A percentile compares a stretch with the other conserved stretches of the same genome.
phyloP scores from a whole-genome alignment of 192 early-diverging fungal genomes.

The Helicostylum pulchrum region DNA sequence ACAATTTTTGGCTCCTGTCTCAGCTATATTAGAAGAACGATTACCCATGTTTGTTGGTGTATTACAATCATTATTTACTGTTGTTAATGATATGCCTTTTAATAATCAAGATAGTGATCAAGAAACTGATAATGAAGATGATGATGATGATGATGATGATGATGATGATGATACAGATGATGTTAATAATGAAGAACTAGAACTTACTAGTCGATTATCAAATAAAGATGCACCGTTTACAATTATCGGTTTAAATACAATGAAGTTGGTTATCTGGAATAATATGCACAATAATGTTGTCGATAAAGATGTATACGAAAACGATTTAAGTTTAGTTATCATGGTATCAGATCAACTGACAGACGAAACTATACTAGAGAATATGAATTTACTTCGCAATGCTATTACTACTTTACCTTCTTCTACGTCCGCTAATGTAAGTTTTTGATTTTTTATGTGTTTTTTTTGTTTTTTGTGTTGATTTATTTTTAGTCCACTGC shows the following conservation, averaged over 20 bases:
- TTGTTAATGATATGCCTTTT: conserved; percentile 6
- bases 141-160: background rate
- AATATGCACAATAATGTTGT: background rate
- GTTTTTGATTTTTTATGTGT: background rate
- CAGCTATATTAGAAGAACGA: conserved; percentile 6
- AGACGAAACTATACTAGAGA: background rate
- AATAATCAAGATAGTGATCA: background rate
- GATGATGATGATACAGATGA: background rate
- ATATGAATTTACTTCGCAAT: background rate
- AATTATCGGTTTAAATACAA: conserved; percentile 11
- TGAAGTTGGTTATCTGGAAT: conserved; percentile 6
- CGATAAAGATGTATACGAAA: background rate
- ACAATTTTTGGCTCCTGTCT: conserved; percentile 4
- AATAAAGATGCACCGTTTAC: background rate
- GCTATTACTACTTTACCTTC: background rate
- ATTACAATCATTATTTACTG: conserved; percentile 10
- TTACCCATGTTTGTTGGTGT: conserved; percentile 15
- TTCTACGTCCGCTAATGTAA: background rate
- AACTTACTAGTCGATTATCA: background rate
- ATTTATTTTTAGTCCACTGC: background rate
- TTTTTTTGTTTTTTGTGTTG: background rate
- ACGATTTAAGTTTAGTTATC: conserved; percentile 5
- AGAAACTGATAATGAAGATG: background rate
- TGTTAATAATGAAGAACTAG: too few relatives aligned
- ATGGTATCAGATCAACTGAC: conserved; percentile 2